Conservation (phyloP, 306 rosid genomes). For the Begonia loranthoides region DNA sequence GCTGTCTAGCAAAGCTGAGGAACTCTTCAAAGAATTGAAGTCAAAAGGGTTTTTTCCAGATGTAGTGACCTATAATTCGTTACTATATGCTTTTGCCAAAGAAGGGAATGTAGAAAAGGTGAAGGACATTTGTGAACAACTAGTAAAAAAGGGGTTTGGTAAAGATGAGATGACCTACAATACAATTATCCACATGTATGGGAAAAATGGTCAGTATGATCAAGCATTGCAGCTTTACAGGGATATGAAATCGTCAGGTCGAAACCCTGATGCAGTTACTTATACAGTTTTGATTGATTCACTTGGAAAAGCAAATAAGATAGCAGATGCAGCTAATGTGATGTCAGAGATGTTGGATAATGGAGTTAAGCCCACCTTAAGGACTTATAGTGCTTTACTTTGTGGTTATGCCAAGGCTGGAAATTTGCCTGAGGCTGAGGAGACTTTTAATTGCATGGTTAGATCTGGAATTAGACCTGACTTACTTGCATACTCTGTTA, state of each 20-base stretch:
- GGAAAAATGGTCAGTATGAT: conserved; percentile 70
- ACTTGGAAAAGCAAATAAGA: conserved; percentile 80
- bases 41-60: conserved; percentile 79
- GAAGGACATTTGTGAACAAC: conserved; percentile 55
- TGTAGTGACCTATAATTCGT: conserved; percentile 81
- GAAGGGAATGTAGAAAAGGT: conserved; percentile 60
- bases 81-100: conserved; percentile 73
- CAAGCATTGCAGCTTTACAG: conserved; percentile 57
- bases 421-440: conserved; percentile 55
- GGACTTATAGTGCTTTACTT: conserved; percentile 75
- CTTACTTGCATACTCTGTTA: conserved; percentile 63
- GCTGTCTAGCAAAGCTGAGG: conserved; percentile 46
- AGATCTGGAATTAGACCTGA: conserved; percentile 76
- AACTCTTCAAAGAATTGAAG: conserved; percentile 56
- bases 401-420: conserved; percentile 87
- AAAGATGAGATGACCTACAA: conserved; percentile 96
- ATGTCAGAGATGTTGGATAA: conserved; percentile 87
- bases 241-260: conserved; percentile 62
- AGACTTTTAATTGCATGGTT: conserved; percentile 66
- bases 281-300: conserved; percentile 84
- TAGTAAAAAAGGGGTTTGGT: conserved; percentile 72
- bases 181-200: conserved; percentile 80
- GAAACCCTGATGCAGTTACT: conserved; percentile 70
- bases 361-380: conserved; percentile 80
- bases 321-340: conserved; percentile 56